Conservation (phyloP, 345 rosid genomes). For the Mallotus nudiflorus region DNA sequence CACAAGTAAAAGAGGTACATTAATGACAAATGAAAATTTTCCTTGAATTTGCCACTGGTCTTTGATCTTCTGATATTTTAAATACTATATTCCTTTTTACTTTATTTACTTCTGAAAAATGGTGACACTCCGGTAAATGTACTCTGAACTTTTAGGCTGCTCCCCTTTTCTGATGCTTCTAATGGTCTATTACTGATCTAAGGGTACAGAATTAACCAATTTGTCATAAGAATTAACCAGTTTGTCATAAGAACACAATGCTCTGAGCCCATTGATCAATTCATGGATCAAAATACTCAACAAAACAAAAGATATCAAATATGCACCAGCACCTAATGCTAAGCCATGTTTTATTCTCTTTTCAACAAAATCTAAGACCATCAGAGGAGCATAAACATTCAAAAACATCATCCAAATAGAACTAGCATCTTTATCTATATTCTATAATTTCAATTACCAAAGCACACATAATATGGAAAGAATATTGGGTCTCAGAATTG, state of each 20-base stretch:
- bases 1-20: conserved; percentile 23
- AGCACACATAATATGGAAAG: no score
- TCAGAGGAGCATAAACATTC: no score
- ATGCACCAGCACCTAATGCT: no score
- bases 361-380: no score
- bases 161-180: neutral
- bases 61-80: neutral
- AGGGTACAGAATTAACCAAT: neutral
- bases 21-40: conserved; percentile 15
- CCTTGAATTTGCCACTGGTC: neutral
- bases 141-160: neutral
- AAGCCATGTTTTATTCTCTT: no score
- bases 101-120: no score
- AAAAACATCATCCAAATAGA: no score
- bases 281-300: neutral
- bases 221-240: neutral
- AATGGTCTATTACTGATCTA: no score
- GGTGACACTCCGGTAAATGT: neutral
- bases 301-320: no score
- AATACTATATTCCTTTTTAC: neutral
- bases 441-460: no score
- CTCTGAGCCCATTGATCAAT: neutral
- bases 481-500: no score
- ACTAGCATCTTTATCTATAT: no score
- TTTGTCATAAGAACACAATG: neutral